Conservation (phyloP, 2,329 filamentous ascomycete genomes). For the Calonectria henricotiae region DNA sequence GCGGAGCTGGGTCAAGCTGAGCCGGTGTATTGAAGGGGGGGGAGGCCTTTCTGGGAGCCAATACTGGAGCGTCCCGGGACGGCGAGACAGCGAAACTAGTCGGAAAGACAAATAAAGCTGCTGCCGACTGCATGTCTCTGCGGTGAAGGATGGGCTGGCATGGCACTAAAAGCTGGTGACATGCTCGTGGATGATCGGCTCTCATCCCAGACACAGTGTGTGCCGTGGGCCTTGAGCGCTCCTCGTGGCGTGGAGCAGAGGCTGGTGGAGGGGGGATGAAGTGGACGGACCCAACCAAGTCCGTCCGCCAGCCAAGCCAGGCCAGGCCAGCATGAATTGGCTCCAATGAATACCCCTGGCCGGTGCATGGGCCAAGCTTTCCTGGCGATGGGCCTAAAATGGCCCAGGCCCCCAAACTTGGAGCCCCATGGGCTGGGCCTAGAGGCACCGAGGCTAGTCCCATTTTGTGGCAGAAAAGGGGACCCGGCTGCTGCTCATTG, state of each 20-base stretch:
- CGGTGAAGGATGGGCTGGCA: constrained; percentile 16
- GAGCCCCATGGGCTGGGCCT: constrained; percentile 25
- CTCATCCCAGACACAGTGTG: constrained; percentile 21
- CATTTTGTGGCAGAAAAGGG: constrained; percentile 27
- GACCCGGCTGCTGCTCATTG: neutral
- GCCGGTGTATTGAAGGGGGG: neutral
- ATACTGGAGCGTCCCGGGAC: neutral
- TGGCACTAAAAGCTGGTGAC: constrained; percentile 15
- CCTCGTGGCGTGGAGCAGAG: constrained; percentile 3
- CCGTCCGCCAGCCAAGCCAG: constrained; percentile 16
- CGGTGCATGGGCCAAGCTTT: constrained; percentile 49
- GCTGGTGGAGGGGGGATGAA: constrained; percentile 21
- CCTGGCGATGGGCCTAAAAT: constrained; percentile 44
- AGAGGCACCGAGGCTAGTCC: constrained; percentile 23
- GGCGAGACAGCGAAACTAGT: constrained; percentile 5
- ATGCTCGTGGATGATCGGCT: constrained; percentile 7
- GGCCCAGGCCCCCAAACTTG: constrained; percentile 30
- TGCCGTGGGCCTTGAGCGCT: neutral
- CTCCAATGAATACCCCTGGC: constrained; percentile 37
- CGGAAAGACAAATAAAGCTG: constrained; percentile 19
- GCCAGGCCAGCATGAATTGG: constrained; percentile 34
- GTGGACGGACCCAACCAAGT: constrained; percentile 19
- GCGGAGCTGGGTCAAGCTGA: constrained; percentile 29
- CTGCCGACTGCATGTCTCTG: constrained; percentile 9
- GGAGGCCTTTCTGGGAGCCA: constrained; percentile 1